Evolutionary conservation across 2,329 filamentous ascomycete species (phyloP), one percentile per base, ranked within the genome.

Genomic region (Aspergillus ibericus): DNA sequence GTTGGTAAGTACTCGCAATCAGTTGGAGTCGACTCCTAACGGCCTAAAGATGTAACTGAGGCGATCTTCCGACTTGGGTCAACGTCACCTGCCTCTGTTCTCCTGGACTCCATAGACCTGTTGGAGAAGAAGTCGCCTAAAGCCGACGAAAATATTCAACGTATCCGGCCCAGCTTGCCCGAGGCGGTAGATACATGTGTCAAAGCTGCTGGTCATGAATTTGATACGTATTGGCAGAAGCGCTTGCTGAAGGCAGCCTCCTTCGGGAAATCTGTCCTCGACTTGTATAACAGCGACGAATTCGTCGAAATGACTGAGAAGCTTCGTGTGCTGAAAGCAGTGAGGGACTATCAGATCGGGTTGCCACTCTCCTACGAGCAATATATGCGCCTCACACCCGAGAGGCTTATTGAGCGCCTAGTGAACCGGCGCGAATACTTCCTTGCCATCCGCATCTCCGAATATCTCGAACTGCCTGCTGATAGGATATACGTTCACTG

Each of bases 241-340:
- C 87, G 96, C 67, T 82, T 99, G 1, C 82, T 99, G n/a, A 96
- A 96, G 73, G 95, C 95, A 5, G 95, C 95, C 0, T 98, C 93
- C 0, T 98, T 97, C 73, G 95, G 95, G 61, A 99, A 99, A 75
- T 98, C 95, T 0, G 95, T 98, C 0, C 83, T 99, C 3, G 95
- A 98, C 68, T 87, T 98, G 12, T 99, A 98, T 77, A 97, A 95
- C 75, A 97, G 93, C 70, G 95, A 99, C 70, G 93, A 99, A 64
- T 99, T 98, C 76, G 95, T 99, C 55, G 93, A 98, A 63, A 98
- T 97, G 88, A 96, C 92, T 66, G 93, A 99, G 75, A 95, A 89
- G 0, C 79, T 99, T 15, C 88, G 95, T 15, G 93, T 99, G 0
- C 82, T 99, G 49, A 98, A 97, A 68, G 93, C 93, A 6, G 90